Base-by-base conservation (phyloP, 768 basidiomycete genomes). In the Mycena indigotica region DNA sequence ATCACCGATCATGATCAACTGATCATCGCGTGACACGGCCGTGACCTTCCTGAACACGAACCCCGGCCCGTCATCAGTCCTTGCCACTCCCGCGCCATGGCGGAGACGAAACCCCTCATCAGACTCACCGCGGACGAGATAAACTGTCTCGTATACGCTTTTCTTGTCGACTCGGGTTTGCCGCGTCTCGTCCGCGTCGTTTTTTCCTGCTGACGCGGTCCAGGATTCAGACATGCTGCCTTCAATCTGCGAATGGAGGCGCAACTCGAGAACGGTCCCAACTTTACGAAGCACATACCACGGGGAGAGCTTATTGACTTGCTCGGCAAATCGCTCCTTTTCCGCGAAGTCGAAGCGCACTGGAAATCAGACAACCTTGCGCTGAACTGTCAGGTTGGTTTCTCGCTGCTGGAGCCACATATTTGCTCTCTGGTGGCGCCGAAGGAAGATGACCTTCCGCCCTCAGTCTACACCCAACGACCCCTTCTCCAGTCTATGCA, bases 111-210 rank as follows among this genome's bases (percentile, higher is more conserved):
- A 41, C 72, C 78, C 53, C 79, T 81, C 50, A 80, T 88, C 48
- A 79, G 80, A 28, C 87, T 92, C 61, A 84, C 86, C 38, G 87
- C 91, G 32, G 91, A 93, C 63, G 89, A 93, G 69, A 79, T 94
- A 58, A 94, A 94, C 69, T 90, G 87, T 66, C 83, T 93, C 60
- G 87, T 94, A 46, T 86, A 93, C 70, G 81, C 92, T 2, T 94
- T 93, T 67, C 84, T 94, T 62, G 78, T 86, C 62, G 92, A 94
- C 65, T 91, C 90, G 28, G 91, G 91, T 90, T 60, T 65, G 49
- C 35, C 50, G 19, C 53, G 52, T n/a, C 48, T 28, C 29, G 10
- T n/a, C 24, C 15, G 12, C 32, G 25, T 28, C 53, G 45, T 48
- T 49, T 17, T 16, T 52, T n/a, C 8, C 39, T 35, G 32, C 30